phyloP scores from a whole-genome alignment of 768 basidiomycete genomes.

The Tubosaeta sp. region DNA sequence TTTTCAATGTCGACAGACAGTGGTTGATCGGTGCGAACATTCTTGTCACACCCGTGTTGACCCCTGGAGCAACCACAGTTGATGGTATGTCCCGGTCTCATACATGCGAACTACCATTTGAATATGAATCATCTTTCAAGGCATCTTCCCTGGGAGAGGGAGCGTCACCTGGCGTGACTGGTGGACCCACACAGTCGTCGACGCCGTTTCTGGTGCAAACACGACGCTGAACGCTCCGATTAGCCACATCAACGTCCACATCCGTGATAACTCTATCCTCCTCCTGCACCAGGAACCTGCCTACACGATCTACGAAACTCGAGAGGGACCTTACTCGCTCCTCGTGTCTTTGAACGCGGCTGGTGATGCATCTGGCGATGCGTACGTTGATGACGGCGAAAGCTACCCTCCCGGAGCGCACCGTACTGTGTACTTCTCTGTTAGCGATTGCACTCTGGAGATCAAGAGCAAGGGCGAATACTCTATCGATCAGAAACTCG shows the following conservation, averaged over 20 bases:
- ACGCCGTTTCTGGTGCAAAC: conserved; percentile 37
- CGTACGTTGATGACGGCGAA: conserved; percentile 67
- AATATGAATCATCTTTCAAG: conserved; percentile 27
- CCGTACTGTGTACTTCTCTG: not conserved
- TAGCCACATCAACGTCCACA: conserved; percentile 70
- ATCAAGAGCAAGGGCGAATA: conserved; percentile 34
- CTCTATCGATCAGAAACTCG: conserved; percentile 41
- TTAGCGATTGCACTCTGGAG: conserved; percentile 19
- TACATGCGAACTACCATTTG: not conserved
- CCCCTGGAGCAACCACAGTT: conserved; percentile 64
- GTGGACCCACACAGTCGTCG: conserved; percentile 60
- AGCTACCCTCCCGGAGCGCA: not conserved
- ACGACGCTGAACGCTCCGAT: conserved; percentile 63
- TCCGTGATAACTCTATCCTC: conserved; percentile 65
- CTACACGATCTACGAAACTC: conserved; percentile 68
- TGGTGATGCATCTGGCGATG: conserved; percentile 52
- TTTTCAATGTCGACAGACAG: conserved; percentile 61
- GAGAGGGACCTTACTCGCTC: conserved; percentile 55
- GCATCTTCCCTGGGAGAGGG: conserved; percentile 40
- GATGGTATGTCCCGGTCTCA: conserved; percentile 40
- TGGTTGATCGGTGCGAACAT: conserved; percentile 70
- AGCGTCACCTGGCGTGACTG: conserved; percentile 64
- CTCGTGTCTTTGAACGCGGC: conserved; percentile 50
- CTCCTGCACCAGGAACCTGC: conserved; percentile 58
- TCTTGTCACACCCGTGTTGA: conserved; percentile 72